Percentiles rank a stretch among this genome's conserved stretches.
Conservation (phyloP, 2,329 filamentous ascomycete genomes). For the Mollisia scopiformis region DNA sequence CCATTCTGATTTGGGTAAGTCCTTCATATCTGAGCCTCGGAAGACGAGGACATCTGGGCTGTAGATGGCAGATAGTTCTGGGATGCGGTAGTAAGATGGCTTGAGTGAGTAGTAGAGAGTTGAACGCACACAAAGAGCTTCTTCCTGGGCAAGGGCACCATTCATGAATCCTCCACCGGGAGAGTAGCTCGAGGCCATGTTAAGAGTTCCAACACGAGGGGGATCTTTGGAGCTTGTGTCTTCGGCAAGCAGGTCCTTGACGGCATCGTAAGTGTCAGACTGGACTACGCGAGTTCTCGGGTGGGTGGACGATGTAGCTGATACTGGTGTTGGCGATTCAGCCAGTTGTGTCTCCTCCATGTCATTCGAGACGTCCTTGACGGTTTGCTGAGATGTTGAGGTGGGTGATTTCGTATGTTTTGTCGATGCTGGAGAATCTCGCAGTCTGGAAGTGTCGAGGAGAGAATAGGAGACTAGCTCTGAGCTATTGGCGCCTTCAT, state of each 20-base stretch:
- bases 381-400: background rate
- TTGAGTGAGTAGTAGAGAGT: constrained; percentile 54
- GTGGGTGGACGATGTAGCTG: background rate
- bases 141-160: constrained; percentile 69
- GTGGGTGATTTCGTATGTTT: no score
- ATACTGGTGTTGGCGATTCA: background rate
- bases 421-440: no score
- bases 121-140: constrained; percentile 67
- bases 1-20: constrained; percentile 41
- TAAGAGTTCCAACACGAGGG: constrained; percentile 59
- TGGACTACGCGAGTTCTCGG: constrained; percentile 51
- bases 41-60: constrained; percentile 58
- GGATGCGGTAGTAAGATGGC: constrained; percentile 39
- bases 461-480: constrained; percentile 23
- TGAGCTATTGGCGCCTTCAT: constrained; percentile 16
- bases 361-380: background rate
- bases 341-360: no score
- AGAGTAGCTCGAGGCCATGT: constrained; percentile 61
- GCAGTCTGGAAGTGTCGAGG: background rate
- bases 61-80: constrained; percentile 43
- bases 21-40: constrained; percentile 52
- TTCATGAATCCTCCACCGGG: constrained; percentile 67
- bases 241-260: constrained; percentile 43
- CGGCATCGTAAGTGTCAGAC: constrained; percentile 60
- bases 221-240: constrained; percentile 35